Conservation (phyloP, 2,329 filamentous ascomycete species). For the Curvularia lunata region DNA sequence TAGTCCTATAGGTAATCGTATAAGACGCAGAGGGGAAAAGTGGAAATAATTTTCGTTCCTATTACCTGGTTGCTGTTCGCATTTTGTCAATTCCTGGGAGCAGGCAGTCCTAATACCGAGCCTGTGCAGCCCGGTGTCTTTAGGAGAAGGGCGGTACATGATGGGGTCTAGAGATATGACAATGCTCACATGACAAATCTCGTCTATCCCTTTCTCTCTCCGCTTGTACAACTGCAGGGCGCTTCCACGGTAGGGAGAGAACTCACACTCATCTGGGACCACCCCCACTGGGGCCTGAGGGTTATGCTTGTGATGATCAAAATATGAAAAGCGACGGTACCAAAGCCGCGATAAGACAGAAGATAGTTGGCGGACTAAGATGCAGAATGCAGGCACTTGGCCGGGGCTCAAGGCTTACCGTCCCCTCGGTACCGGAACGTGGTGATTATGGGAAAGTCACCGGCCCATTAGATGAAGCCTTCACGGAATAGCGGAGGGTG, state of each 20-base stretch:
- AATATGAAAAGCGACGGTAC: not conserved
- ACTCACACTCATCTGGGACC: not conserved
- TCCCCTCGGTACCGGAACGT: constrained; percentile 17
- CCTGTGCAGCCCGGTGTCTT: not conserved
- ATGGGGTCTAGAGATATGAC: not conserved
- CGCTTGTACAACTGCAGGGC: not conserved
- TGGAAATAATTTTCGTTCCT: not conserved
- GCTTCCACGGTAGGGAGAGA: not conserved
- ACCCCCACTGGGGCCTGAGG: not conserved
- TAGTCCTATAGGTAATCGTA: not conserved
- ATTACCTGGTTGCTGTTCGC: not conserved
- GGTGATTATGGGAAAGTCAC: constrained; percentile 6
- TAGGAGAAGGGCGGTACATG: not conserved
- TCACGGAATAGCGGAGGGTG: constrained; percentile 2
- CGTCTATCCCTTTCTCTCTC: not conserved
- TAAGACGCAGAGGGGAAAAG: not conserved
- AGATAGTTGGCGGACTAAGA: constrained; percentile 8
- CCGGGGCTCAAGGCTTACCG: constrained; percentile 19
- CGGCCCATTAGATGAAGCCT: constrained; percentile 12
- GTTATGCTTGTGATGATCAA: not conserved
- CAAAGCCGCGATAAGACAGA: constrained; percentile 4
- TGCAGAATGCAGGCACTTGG: constrained; percentile 22
- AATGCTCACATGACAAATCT: not conserved
- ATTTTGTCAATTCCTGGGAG: not conserved
- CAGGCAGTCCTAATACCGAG: not conserved